Evolutionary conservation across 2,329 filamentous ascomycete genomes (phyloP).

Genomic region (Endoconidiophora laricicola): DNA sequence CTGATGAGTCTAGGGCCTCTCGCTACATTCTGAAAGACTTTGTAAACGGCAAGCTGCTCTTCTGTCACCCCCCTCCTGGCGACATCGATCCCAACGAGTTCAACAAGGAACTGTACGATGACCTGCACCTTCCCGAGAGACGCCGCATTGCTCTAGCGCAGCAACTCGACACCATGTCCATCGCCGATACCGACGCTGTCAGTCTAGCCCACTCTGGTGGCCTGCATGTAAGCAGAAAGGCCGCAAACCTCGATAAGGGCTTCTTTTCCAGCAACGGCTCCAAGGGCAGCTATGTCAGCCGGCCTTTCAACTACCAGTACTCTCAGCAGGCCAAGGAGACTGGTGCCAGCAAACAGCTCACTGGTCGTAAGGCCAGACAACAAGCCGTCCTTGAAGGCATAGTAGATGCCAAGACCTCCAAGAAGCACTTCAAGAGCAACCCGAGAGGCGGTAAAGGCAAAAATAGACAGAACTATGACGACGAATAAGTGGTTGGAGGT

Average conservation of each 20-base stretch:
- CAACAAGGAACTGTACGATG: slow-evolving; percentile 79
- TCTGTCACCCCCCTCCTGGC: slow-evolving; percentile 69
- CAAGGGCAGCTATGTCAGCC: slow-evolving; percentile 48
- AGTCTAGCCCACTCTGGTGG: slow-evolving; percentile 16
- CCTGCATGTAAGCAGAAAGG: slow-evolving; percentile 51
- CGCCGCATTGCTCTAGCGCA: slow-evolving; percentile 48
- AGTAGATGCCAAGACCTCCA: slow-evolving; percentile 60
- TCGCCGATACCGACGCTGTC: slow-evolving; percentile 21
- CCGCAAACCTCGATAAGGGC: slow-evolving; percentile 62
- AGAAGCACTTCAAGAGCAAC: slow-evolving; percentile 90
- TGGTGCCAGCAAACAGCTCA: slow-evolving; percentile 44
- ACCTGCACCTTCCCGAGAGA: slow-evolving; percentile 65
- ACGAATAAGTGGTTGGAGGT: slow-evolving; percentile 4
- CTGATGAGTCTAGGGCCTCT: slow-evolving; percentile 83
- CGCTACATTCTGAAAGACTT: slow-evolving; percentile 91
- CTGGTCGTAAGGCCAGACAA: slow-evolving; percentile 64
- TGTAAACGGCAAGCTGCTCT: slow-evolving; percentile 87
- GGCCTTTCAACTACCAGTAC: slow-evolving; percentile 85
- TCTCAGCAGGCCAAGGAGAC: slow-evolving; percentile 52
- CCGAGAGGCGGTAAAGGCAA: slow-evolving; percentile 42
- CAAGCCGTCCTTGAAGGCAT: slow-evolving; percentile 74
- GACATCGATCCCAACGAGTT: slow-evolving; percentile 59
- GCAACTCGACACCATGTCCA: slow-evolving; percentile 30
- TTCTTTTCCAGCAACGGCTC: slow-evolving; percentile 58
- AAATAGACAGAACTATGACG: slow-evolving; percentile 26